phyloP scores from a whole-genome alignment of 2,329 filamentous ascomycete species.

The Fusarium miscanthi region DNA sequence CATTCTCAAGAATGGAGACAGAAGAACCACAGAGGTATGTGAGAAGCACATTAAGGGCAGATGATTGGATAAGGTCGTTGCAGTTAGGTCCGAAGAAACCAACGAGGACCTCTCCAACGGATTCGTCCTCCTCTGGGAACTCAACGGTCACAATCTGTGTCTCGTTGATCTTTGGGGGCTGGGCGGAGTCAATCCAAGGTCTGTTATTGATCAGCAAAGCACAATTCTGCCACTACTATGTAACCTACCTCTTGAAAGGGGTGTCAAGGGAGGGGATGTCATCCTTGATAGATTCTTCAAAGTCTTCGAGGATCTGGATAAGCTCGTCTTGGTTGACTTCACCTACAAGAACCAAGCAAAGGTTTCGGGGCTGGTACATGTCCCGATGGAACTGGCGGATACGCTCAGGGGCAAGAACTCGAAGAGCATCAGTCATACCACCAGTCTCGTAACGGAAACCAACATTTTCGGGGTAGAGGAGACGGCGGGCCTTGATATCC shows the following conservation, averaged over 20 bases:
- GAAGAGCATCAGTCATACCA: conserved; percentile 91
- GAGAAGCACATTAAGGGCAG: conserved; percentile 82
- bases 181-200: conserved; percentile 91
- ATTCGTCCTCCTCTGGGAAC: conserved; percentile 97
- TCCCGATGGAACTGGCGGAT: conserved; percentile 95
- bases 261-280: conserved; percentile 80
- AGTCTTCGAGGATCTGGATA: conserved; percentile 82
- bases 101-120: conserved; percentile 86
- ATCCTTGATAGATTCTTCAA: conserved; percentile 87
- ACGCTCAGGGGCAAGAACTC: conserved; percentile 85
- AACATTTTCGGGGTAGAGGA: conserved; percentile 88
- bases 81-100: conserved; percentile 89
- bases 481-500: conserved; percentile 81
- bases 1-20: conserved; percentile 90
- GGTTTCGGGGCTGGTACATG: conserved; percentile 98
- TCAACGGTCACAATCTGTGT: conserved; percentile 82
- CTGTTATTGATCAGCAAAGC: conserved; percentile 43
- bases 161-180: conserved; percentile 76
- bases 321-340: conserved; percentile 87
- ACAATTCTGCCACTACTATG: not conserved
- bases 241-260: conserved; percentile 74
- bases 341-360: conserved; percentile 91
- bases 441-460: conserved; percentile 99
- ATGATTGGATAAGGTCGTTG: conserved; percentile 73
- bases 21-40: conserved; percentile 94